A percentile compares a stretch with the other conserved stretches of the same genome.
phyloP scores from a whole-genome alignment of 2,329 filamentous ascomycete genomes.

The Aspergillus sergii region DNA sequence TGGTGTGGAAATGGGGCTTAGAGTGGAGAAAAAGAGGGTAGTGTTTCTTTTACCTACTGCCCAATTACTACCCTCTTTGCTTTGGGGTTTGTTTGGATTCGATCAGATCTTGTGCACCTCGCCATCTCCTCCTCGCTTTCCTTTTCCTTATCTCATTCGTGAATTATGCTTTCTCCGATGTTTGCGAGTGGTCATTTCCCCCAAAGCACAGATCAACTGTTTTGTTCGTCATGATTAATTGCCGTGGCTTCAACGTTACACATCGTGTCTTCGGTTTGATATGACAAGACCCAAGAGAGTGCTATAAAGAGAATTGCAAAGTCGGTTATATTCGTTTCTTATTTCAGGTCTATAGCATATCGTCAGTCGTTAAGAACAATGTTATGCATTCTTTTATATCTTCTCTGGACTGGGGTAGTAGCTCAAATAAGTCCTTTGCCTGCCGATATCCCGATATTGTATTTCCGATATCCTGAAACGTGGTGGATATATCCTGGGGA shows the following conservation, averaged over 20 bases:
- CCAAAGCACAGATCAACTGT: neutral
- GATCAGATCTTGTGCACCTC: neutral
- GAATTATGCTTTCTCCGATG: neutral
- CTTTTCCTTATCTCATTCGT: neutral
- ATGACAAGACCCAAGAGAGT: neutral
- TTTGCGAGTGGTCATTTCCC: neutral
- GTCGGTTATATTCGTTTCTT: neutral
- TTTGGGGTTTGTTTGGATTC: neutral
- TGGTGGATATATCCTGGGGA: conserved; percentile 24
- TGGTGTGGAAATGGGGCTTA: neutral
- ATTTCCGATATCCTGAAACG: conserved; percentile 16
- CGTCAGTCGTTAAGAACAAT: neutral
- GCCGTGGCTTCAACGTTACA: neutral
- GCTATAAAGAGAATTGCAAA: neutral
- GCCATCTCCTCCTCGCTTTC: too few species aligned
- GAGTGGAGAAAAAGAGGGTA: neutral
- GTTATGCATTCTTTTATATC: neutral
- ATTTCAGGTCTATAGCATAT: neutral
- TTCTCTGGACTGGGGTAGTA: neutral
- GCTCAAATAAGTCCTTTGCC: neutral
- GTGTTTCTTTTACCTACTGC: neutral
- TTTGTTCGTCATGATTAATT: neutral
- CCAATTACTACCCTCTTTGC: neutral
- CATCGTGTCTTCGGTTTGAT: neutral
- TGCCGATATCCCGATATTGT: neutral